Conservation (phyloP, 2,329 filamentous ascomycete species). For the Endothia cerciana region DNA sequence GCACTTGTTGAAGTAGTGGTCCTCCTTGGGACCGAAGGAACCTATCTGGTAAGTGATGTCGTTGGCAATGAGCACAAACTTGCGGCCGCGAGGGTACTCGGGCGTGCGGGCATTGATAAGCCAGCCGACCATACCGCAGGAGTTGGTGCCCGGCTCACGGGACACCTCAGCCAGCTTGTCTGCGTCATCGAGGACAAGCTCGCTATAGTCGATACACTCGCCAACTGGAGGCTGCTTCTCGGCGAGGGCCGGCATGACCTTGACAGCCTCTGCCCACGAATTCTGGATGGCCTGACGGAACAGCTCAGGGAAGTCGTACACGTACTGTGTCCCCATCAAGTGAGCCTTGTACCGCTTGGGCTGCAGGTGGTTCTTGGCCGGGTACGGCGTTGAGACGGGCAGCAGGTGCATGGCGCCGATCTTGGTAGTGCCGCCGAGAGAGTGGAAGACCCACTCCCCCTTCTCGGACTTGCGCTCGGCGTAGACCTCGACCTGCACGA, state of each 20-base stretch:
- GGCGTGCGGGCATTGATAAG: slow-evolving; percentile 92
- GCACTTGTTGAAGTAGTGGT: slow-evolving; percentile 99
- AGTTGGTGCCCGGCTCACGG: slow-evolving; percentile 93
- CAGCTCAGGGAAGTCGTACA: slow-evolving; percentile 99
- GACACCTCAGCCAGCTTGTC: slow-evolving; percentile 92
- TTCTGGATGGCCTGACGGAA: slow-evolving; percentile 98
- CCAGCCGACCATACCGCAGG: slow-evolving; percentile 98
- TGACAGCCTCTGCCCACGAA: slow-evolving; percentile 79
- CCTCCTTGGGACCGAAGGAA: slow-evolving; percentile 94
- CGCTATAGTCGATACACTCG: slow-evolving; percentile 91
- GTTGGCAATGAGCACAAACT: slow-evolving; percentile 96
- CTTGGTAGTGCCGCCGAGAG: slow-evolving; percentile 92
- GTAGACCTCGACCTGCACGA: slow-evolving; percentile 97
- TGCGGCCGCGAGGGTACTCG: slow-evolving; percentile 89
- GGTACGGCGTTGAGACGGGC: slow-evolving; percentile 88
- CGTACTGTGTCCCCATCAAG: slow-evolving; percentile 98
- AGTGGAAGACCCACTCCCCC: slow-evolving; percentile 98
- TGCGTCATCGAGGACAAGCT: slow-evolving; percentile 92
- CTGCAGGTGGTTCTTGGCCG: slow-evolving; percentile 98
- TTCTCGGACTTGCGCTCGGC: slow-evolving; percentile 98
- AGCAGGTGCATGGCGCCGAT: slow-evolving; percentile 94
- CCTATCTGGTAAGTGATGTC: slow-evolving; percentile 99
- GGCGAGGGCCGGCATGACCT: slow-evolving; percentile 72
- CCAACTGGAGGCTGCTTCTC: slow-evolving; percentile 83
- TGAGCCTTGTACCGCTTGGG: slow-evolving; percentile 99